These are phyloP conservation scores for Salvia hispanica DNA, from an alignment of 257 asterid species.

Conservation along the genomic window DNA sequence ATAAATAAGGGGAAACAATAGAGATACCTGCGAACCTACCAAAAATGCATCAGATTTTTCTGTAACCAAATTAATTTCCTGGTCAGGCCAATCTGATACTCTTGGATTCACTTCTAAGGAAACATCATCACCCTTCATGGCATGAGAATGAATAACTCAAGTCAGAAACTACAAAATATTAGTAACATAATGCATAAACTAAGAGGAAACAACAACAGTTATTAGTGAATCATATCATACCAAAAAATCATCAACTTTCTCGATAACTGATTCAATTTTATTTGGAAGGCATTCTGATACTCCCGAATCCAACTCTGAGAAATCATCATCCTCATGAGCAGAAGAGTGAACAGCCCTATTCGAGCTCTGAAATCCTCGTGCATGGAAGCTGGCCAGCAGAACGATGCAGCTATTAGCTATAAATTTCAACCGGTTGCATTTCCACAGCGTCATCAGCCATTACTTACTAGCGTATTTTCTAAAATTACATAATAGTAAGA, in stretches of 20 bases:
- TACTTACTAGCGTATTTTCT: not conserved
- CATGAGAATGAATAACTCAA: slow-evolving; percentile 25
- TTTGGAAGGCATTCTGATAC: slow-evolving; percentile 25
- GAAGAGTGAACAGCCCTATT: slow-evolving; percentile 34
- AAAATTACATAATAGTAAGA: not conserved
- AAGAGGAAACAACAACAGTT: slow-evolving; percentile 12
- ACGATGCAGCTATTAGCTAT: slow-evolving; percentile 18
- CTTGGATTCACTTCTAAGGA: slow-evolving; percentile 51
- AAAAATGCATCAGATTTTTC: slow-evolving; percentile 37
- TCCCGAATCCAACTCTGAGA: slow-evolving; percentile 54
- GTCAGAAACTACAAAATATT: slow-evolving; percentile 5
- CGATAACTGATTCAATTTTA: slow-evolving; percentile 37
- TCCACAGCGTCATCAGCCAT: slow-evolving; percentile 12
- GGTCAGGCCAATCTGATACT: slow-evolving; percentile 27
- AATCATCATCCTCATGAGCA: slow-evolving; percentile 39
- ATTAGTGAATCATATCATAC: slow-evolving; percentile 34
- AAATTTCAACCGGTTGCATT: slow-evolving; percentile 1
- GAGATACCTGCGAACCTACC: slow-evolving; percentile 34
- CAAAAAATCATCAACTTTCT: slow-evolving; percentile 38
- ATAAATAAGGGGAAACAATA: slow-evolving; percentile 14
- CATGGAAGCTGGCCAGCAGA: slow-evolving; percentile 36
- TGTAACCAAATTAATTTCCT: slow-evolving; percentile 35
- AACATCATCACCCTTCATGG: slow-evolving; percentile 34
- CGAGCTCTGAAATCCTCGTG: slow-evolving; percentile 38
- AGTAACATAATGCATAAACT: not conserved